Evolutionary conservation across 164 flowering plant genomes (phyloP).

Genomic region (Aristolochia californica): DNA sequence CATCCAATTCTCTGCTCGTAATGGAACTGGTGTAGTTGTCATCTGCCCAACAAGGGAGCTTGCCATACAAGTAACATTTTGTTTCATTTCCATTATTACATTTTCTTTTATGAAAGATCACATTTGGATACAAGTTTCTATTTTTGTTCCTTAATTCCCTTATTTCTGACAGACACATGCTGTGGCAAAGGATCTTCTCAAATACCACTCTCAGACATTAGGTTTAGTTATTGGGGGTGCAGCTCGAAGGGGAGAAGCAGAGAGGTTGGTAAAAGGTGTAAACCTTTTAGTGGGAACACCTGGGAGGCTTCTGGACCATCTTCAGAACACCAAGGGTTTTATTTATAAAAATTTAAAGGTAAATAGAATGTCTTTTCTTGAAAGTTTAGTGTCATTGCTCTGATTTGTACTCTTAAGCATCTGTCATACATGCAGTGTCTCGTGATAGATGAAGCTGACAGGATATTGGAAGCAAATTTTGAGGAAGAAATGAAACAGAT

Average conservation of each 20-base stretch:
- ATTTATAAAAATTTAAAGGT: slow-evolving; percentile 79
- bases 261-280: slow-evolving; percentile 76
- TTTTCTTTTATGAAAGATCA: background rate
- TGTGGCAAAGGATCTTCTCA: slow-evolving; percentile 85
- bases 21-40: slow-evolving; percentile 85
- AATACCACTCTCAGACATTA: slow-evolving; percentile 77
- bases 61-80: slow-evolving; percentile 64
- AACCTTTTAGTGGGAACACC: slow-evolving; percentile 90
- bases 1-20: slow-evolving; percentile 49
- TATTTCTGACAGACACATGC: slow-evolving; percentile 62
- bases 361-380: background rate
- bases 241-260: slow-evolving; percentile 73
- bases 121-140: too few relatives aligned
- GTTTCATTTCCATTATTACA: background rate
- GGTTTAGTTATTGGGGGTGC: slow-evolving; percentile 91
- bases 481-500: slow-evolving; percentile 97
- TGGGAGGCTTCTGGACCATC: slow-evolving; percentile 95
- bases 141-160: background rate
- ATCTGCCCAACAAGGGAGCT: slow-evolving; percentile 97
- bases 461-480: slow-evolving; percentile 84
- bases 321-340: slow-evolving; percentile 81
- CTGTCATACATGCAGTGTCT: slow-evolving; percentile 58
- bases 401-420: background rate
- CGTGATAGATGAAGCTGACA: slow-evolving; percentile 93
- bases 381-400: background rate